Base-by-base conservation (phyloP, 441 rosid genomes). In the Gossypium trilobum region DNA sequence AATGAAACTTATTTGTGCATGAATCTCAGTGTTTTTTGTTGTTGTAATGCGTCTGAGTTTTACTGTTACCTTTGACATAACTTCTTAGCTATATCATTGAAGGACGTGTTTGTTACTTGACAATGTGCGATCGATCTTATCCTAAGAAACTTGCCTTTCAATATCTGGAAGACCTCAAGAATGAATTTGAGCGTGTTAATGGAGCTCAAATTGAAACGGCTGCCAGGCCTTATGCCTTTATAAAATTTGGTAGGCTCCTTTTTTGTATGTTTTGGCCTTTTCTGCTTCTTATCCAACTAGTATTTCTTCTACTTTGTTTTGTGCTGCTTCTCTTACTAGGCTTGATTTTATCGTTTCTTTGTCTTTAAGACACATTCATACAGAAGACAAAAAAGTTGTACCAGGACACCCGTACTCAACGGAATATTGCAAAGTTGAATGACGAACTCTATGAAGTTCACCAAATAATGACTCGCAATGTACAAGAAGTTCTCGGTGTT, bases 361-460 rank as follows among this genome's bases (percentile, higher is more conserved):
- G 57, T 65, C 72, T 62, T 73, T 73, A 80, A 96, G 99, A 93
- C 82, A 90, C 99, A 59, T 93, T 91, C 85, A 93, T 96, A 78
- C 97, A 91, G 91, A 96, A 89, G 85, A 96, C 98, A 77, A 93
- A 91, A 86, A 96, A 89, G 78, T 80, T 93, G 83, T 96, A 96
- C 84, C 97, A 90, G 87, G 98, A 96, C 84, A 93, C 97, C 57
- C 94, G 88, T 22, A 90, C 97, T 2, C 97, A 93, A 78, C 72
- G 98, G 73, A 96, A 96, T 80, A 93, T 96, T 25, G 77, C 98
- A 4, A 96, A 96, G 88, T 77, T 96, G 89, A 96, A 93, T 82
- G 98, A 93, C 85, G 99, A 96, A 59, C 98, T 96, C 68, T 96
- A 88, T 75, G 99, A 93, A 84, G 99, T 96, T 61, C 99, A 96